Evolutionary conservation across 176 grass and related monocot species (phyloP).

Genomic region (Puccinellia tenuiflora): DNA sequence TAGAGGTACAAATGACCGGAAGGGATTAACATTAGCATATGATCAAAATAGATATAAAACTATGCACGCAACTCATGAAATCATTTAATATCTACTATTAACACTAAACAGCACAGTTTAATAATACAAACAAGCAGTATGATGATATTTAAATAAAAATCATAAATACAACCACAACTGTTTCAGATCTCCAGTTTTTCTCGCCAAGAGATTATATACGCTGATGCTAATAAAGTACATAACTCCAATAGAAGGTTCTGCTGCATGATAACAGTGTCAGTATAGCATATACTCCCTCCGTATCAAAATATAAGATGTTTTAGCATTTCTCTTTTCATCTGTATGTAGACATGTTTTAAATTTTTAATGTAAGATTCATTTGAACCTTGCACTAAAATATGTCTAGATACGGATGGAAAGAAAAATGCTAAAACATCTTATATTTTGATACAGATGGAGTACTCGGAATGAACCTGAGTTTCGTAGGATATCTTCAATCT

Average conservation of each 20-base stretch:
- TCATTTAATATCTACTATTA: neutral
- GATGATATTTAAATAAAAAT: neutral
- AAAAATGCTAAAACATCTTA: no score
- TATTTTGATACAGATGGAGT: no score
- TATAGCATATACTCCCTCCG: constrained; percentile 12
- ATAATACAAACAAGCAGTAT: neutral
- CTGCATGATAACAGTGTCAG: neutral
- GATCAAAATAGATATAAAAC: neutral
- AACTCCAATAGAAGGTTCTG: neutral
- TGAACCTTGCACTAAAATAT: no score
- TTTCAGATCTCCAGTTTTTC: neutral
- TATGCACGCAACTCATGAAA: neutral
- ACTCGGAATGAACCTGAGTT: neutral
- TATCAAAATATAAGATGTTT: no score
- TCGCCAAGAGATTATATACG: neutral
- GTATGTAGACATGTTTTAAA: no score
- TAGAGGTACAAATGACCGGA: neutral
- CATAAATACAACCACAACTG: neutral
- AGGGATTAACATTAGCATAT: neutral
- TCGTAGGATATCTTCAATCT: neutral
- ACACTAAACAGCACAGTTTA: neutral
- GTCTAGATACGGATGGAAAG: no score
- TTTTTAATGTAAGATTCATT: no score
- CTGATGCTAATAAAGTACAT: neutral
- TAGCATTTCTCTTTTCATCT: no score